These are phyloP conservation scores for Stachybotrys chartarum DNA, from an alignment of 2,329 filamentous ascomycete genomes.

Conservation along the genomic window DNA sequence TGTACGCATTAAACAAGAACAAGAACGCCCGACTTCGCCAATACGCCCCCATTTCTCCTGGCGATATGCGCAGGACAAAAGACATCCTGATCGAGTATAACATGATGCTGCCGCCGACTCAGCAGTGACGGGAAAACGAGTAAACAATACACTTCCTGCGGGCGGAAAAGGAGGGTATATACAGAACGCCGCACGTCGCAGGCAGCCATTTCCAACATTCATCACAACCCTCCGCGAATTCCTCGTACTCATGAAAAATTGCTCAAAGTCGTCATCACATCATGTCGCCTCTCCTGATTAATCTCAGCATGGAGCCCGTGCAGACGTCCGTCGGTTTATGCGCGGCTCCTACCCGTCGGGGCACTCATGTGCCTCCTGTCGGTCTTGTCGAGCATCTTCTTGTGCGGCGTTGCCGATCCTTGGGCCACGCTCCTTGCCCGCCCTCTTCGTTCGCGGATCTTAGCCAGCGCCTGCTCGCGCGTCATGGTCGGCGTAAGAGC, in stretches of 20 bases:
- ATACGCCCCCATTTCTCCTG: not conserved
- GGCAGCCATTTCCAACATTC: too few relatives aligned
- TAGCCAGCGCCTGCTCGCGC: slow-evolving; percentile 67
- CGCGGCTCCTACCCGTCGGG: slow-evolving; percentile 25
- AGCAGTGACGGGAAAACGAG: too few relatives aligned
- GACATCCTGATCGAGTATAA: too few relatives aligned
- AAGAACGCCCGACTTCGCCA: not conserved
- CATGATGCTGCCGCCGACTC: too few relatives aligned
- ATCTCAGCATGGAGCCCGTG: too few relatives aligned
- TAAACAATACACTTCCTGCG: too few relatives aligned
- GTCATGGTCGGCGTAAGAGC: slow-evolving; percentile 60
- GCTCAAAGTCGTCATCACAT: too few relatives aligned
- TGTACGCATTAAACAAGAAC: not conserved
- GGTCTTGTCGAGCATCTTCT: slow-evolving; percentile 42
- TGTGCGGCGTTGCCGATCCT: slow-evolving; percentile 49
- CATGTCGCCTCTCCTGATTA: too few relatives aligned
- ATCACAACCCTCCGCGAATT: too few relatives aligned
- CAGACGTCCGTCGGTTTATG: not conserved
- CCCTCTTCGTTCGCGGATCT: slow-evolving; percentile 66
- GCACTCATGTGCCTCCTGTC: slow-evolving; percentile 42
- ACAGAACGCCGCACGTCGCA: too few relatives aligned
- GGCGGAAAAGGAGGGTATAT: too few relatives aligned
- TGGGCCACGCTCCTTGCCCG: slow-evolving; percentile 62
- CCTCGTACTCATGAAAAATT: too few relatives aligned
- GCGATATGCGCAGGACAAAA: not conserved